phyloP scores from a whole-genome alignment of 306 rosid genomes.

The Cicer arietinum region DNA sequence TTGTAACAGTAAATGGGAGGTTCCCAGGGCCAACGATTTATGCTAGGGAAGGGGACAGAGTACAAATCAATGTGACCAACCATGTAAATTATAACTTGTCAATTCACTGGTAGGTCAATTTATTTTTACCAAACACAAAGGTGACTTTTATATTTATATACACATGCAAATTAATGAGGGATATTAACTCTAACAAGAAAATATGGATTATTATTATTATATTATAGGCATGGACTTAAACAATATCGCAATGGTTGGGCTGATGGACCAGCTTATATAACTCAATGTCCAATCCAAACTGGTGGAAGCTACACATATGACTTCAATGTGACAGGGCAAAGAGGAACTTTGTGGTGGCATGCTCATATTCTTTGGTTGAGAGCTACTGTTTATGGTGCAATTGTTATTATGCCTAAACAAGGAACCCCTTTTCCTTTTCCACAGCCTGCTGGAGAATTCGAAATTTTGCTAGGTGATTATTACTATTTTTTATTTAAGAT shows the following conservation, averaged over 20 bases:
- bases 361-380: slow-evolving; percentile 88
- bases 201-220: slow-evolving; percentile 7
- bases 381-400: slow-evolving; percentile 85
- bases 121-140: slow-evolving; percentile 1
- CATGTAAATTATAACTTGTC: slow-evolving; percentile 80
- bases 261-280: slow-evolving; percentile 82
- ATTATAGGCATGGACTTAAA: slow-evolving; percentile 75
- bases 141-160: neutral
- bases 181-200: neutral
- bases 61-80: slow-evolving; percentile 76
- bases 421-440: slow-evolving; percentile 76
- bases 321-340: slow-evolving; percentile 84
- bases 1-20: slow-evolving; percentile 81
- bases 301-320: slow-evolving; percentile 72
- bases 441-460: slow-evolving; percentile 67
- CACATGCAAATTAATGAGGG: slow-evolving; percentile 4
- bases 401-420: slow-evolving; percentile 79
- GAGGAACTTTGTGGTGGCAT: slow-evolving; percentile 93
- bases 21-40: slow-evolving; percentile 82
- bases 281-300: slow-evolving; percentile 79
- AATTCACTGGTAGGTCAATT: slow-evolving; percentile 69
- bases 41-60: slow-evolving; percentile 78
- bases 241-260: slow-evolving; percentile 87
- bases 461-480: slow-evolving; percentile 56
- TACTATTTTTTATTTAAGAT: too few relatives aligned